A percentile compares a stretch with the other conserved stretches of the same genome.
Evolutionary conservation across 2,329 filamentous ascomycete genomes (phyloP).

Genomic region (Pyricularia pennisetigena): DNA sequence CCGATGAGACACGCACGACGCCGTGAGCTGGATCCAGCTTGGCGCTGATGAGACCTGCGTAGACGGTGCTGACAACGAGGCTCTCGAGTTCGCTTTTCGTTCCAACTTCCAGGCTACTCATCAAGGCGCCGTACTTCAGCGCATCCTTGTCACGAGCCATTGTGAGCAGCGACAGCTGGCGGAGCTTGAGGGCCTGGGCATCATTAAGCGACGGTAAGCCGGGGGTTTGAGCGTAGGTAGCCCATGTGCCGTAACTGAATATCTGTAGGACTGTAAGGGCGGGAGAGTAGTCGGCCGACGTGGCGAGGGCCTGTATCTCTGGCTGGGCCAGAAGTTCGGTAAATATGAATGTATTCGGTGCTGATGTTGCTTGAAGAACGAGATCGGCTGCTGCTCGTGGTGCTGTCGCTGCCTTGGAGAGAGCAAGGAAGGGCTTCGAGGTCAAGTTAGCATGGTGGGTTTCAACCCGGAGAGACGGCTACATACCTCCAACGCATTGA

Average conservation of each 20-base stretch:
- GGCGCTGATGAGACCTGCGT: constrained; percentile 70
- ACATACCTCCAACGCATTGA: constrained; percentile 52
- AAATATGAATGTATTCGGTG: constrained; percentile 84
- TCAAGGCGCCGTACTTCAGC: constrained; percentile 66
- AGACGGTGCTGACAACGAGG: constrained; percentile 79
- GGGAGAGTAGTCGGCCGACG: constrained; percentile 44
- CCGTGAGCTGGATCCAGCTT: constrained; percentile 73
- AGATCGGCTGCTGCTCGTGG: constrained; percentile 79
- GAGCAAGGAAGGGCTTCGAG: constrained; percentile 75
- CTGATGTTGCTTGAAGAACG: constrained; percentile 79
- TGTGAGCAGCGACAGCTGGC: constrained; percentile 79
- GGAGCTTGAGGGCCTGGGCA: constrained; percentile 73
- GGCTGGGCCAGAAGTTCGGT: constrained; percentile 79
- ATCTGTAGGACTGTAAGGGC: constrained; percentile 70
- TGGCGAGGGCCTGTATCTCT: constrained; percentile 63
- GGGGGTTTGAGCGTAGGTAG: constrained; percentile 47
- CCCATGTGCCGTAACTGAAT: constrained; percentile 88
- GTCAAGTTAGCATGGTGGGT: constrained; percentile 22
- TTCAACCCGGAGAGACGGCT: constrained; percentile 3
- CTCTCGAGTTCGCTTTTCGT: constrained; percentile 67
- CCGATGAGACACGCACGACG: constrained; percentile 65
- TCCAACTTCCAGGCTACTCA: constrained; percentile 54
- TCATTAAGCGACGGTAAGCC: constrained; percentile 61
- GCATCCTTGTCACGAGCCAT: constrained; percentile 58
- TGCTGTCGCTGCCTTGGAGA: constrained; percentile 77